Evolutionary conservation across 2,329 filamentous ascomycete species (phyloP), one percentile per base, ranked within the genome.

Genomic region (Fusarium irregulare): DNA sequence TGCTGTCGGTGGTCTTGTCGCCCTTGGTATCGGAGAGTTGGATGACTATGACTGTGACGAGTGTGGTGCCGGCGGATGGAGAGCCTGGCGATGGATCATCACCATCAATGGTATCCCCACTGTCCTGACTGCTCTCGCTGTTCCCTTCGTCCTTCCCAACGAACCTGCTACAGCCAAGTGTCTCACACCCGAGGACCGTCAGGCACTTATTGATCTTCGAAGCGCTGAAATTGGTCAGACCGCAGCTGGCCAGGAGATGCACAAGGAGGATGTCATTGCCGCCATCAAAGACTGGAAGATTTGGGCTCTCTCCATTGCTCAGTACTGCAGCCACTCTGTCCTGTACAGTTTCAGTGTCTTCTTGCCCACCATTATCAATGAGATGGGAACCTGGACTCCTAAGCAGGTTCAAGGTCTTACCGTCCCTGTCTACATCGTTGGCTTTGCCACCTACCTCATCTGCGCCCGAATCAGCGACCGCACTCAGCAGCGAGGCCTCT

Each of bases 81-180:
- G 81, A n/a, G 89, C 87, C 1, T 92, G 90, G 90, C 80, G 89
- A 49, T 92, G 89, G 89, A 89, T 91, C 64, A 82, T 91, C 76
- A 86, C 88, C 56, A 76, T 88, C 42, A 80, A 84, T 74, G 89
- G 89, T 1, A 57, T 69, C 3, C 72, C 72, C 5, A 74, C 72
- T 4, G 80, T 90, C 21, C 40, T 89, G 6, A 76, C 88, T 2
- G 89, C 88, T 0, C 74, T 89, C 3, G 76, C 80, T 0, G 84
- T 84, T 4, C 88, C 83, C 78, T 89, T 87, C 50, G 73, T 87
- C 28, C 79, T 92, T 1, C 86, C 89, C 5, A 86, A 91, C 74
- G 83, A 83, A 12, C 88, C 88, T 0, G 84, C 86, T 48, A 87
- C 84, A 0, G 88, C 89, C 21, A 71, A 72, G 41, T 74, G 74